These are phyloP conservation scores for Wickerhamomyces pijperi DNA, from an alignment of 805 yeast species.

Conservation along the genomic window DNA sequence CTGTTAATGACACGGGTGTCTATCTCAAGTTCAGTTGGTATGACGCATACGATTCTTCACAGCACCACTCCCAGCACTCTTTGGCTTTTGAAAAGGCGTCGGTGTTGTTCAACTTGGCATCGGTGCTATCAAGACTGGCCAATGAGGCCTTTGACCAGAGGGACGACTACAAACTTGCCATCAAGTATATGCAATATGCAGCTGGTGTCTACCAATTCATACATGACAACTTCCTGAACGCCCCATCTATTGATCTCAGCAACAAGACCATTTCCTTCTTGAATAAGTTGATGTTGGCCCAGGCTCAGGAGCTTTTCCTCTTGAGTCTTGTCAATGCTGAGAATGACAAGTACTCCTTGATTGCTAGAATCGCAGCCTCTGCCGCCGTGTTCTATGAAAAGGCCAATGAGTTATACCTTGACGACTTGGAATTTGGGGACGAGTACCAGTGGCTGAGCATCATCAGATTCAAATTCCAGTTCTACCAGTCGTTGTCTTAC, in stretches of 20 bases:
- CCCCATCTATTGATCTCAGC: constrained; percentile 71
- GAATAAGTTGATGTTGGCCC: constrained; percentile 60
- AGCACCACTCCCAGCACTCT: constrained; percentile 57
- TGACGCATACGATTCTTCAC: constrained; percentile 50
- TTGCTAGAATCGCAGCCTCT: constrained; percentile 65
- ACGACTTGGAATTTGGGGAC: constrained; percentile 24
- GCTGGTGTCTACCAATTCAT: constrained; percentile 69
- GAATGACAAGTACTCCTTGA: constrained; percentile 35
- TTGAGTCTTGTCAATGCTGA: constrained; percentile 43
- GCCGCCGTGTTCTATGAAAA: constrained; percentile 45
- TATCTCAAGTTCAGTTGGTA: constrained; percentile 65
- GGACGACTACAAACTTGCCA: constrained; percentile 44
- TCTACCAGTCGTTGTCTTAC: constrained; percentile 48
- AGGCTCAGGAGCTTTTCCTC: constrained; percentile 79
- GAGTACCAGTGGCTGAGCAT: constrained; percentile 37
- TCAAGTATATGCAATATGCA: constrained; percentile 56
- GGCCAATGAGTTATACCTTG: constrained; percentile 26
- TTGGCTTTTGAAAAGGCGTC: constrained; percentile 86
- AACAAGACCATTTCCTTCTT: constrained; percentile 61
- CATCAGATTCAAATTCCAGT: constrained; percentile 39
- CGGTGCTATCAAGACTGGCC: constrained; percentile 45
- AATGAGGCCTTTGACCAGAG: constrained; percentile 20
- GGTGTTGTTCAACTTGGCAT: constrained; percentile 67
- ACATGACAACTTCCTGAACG: constrained; percentile 74
- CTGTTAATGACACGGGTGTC: constrained; percentile 41